Evolutionary conservation across 768 basidiomycete species (phyloP).

Genomic region (Neoboletus subvelutipes): DNA sequence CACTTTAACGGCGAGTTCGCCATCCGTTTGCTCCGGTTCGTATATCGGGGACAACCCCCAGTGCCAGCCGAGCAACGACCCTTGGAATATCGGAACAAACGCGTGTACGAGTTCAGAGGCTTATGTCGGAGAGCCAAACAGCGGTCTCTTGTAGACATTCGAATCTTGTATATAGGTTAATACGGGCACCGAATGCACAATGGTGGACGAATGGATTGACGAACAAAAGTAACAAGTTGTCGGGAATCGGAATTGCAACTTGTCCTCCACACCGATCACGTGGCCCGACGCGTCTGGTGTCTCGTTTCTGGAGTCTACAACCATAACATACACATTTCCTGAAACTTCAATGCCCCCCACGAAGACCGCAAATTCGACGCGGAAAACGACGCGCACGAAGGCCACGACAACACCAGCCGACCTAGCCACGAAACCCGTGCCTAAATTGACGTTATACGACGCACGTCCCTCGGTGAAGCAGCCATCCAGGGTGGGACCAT

Average conservation of each 20-base stretch:
- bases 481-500: slow-evolving; percentile 3
- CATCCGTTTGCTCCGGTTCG: background rate
- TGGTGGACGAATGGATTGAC: background rate
- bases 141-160: background rate
- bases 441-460: slow-evolving; percentile 30
- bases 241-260: background rate
- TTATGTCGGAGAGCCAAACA: slow-evolving; percentile 8
- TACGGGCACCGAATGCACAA: background rate
- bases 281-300: slow-evolving; percentile 14
- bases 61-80: slow-evolving; percentile 5
- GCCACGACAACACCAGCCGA: background rate
- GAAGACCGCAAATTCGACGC: slow-evolving; percentile 2
- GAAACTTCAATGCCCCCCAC: slow-evolving; percentile 12
- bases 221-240: too few species aligned
- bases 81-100: background rate
- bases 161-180: background rate
- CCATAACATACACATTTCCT: background rate
- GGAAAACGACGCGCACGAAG: slow-evolving; percentile 18
- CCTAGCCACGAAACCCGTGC: slow-evolving; percentile 19
- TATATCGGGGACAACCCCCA: slow-evolving; percentile 1
- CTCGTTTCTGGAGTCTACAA: background rate
- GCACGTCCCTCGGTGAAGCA: slow-evolving; percentile 30
- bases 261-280: slow-evolving; percentile 2
- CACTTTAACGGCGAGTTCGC: background rate
- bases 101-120: slow-evolving; percentile 2